Evolutionary conservation across 805 yeast genomes (phyloP), one percentile per base, ranked within the genome.

Genomic region (Monosporozyma aquatica): DNA sequence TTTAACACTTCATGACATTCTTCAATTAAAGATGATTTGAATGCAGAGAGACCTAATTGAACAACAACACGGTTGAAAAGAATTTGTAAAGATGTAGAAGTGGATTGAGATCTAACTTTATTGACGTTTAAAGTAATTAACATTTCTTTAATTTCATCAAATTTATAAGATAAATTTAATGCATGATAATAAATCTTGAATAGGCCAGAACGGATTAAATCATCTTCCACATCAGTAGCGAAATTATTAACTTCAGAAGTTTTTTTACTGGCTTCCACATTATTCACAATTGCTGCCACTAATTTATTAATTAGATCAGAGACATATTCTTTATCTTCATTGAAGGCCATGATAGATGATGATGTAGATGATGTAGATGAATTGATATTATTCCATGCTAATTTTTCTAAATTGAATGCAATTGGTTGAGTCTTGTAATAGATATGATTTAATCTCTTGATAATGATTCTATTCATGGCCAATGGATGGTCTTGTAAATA

Each of bases 21-120:
- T 54, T 73, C 75, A 55, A 89, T 78, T 52, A 83, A 73, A 18
- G 97, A 97, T 41, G 76, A 67, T 64, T 95, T 80, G 80, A 92
- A 92, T 13, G 98, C 97, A 63, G 94, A 80, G 52, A 92, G 75
- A 46, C 98, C 99, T 49, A 94, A 75, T 68, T 92, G 98, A 48
- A 87, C 97, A 49, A 92, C 75, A 14, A 95, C 87, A 65, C 99
- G 77, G 74, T 92, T 92, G 75, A 87, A 92, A 54, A 87, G 73
- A 43, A 92, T 87, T 73, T 92, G 98, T 52, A 90, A 68, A 28
- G 80, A 69, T 26, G 94, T 78, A 55, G 90, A 97, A 26, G 95
- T 82, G n/a, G 41, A 32, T 32, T 32, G 35, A 24, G 38, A 36
- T 24, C 28, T 36, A 15, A 24, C 28, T 39, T 80, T 75, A 64